Percentiles rank a stretch among this genome's conserved stretches.
phyloP scores from a whole-genome alignment of 192 early-diverging fungal species.

The Mortierella hygrophila region DNA sequence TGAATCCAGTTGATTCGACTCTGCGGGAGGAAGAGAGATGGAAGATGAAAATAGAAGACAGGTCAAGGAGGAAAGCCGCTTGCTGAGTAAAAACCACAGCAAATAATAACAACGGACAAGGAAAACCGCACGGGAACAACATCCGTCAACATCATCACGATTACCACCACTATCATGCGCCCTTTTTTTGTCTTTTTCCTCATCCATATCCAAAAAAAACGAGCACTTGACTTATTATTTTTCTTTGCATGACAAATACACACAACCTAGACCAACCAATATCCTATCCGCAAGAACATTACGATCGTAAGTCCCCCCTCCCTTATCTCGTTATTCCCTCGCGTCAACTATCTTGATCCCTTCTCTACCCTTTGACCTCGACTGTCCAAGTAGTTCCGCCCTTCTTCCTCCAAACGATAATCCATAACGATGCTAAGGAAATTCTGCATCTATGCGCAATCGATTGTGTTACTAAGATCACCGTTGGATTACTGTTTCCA shows the following conservation, averaged over 20 bases:
- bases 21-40: neutral
- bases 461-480: neutral
- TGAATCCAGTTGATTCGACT: neutral
- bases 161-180: slow-evolving; percentile 21
- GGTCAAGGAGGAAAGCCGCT: neutral
- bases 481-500: neutral
- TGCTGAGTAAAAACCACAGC: neutral
- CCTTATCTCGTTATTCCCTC: neutral
- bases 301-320: slow-evolving; percentile 25
- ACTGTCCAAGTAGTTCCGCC: neutral
- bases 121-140: neutral
- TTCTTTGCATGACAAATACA: slow-evolving; percentile 12
- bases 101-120: slow-evolving; percentile 2
- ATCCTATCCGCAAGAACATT: slow-evolving; percentile 42
- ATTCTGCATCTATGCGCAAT: neutral
- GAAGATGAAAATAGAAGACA: neutral
- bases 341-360: neutral
- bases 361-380: neutral
- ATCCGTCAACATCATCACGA: neutral
- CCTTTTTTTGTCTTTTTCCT: neutral
- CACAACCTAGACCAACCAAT: slow-evolving; percentile 33
- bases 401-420: neutral
- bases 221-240: slow-evolving; percentile 25
- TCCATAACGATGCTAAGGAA: neutral
- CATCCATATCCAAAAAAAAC: neutral